These are phyloP conservation scores for Trametes sp. DNA, from an alignment of 1,284 basidiomycete genomes.

Conservation along the genomic window DNA sequence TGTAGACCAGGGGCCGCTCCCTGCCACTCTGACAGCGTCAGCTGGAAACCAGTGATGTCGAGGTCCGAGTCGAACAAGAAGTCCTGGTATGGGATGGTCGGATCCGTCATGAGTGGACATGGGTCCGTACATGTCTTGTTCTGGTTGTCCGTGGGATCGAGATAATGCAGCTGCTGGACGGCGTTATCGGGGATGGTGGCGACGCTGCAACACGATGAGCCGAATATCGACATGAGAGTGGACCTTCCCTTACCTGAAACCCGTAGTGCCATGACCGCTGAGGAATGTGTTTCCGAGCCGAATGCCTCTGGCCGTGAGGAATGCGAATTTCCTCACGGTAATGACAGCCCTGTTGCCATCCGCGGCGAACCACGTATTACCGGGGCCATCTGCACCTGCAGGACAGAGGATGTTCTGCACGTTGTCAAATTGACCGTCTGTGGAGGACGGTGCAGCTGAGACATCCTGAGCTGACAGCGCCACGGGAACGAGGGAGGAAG, in stretches of 20 bases:
- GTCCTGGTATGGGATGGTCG: slow-evolving; percentile 86
- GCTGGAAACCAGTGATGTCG: slow-evolving; percentile 82
- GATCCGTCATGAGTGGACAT: slow-evolving; percentile 80
- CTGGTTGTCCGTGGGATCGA: slow-evolving; percentile 78
- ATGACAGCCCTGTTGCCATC: slow-evolving; percentile 77
- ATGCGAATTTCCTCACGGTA: slow-evolving; percentile 78
- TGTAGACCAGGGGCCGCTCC: slow-evolving; percentile 87
- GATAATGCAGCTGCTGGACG: slow-evolving; percentile 77
- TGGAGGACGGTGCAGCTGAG: slow-evolving; percentile 75
- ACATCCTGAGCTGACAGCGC: slow-evolving; percentile 75
- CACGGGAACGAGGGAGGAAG: slow-evolving; percentile 90
- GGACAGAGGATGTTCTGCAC: slow-evolving; percentile 88
- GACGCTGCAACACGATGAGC: slow-evolving; percentile 57
- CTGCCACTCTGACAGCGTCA: slow-evolving; percentile 81
- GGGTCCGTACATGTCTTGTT: slow-evolving; percentile 74
- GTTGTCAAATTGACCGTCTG: slow-evolving; percentile 68
- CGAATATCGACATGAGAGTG: slow-evolving; percentile 1
- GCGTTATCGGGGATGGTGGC: slow-evolving; percentile 90
- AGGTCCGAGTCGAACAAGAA: slow-evolving; percentile 78
- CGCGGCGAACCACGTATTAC: slow-evolving; percentile 85
- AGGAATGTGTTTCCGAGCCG: slow-evolving; percentile 92
- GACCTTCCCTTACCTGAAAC: slow-evolving; percentile 76
- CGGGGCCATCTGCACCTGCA: slow-evolving; percentile 76
- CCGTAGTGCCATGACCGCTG: slow-evolving; percentile 80
- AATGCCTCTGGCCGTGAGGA: slow-evolving; percentile 78